Conservation (phyloP, 2,329 filamentous ascomycete genomes). For the Fusarium tuaranense region DNA sequence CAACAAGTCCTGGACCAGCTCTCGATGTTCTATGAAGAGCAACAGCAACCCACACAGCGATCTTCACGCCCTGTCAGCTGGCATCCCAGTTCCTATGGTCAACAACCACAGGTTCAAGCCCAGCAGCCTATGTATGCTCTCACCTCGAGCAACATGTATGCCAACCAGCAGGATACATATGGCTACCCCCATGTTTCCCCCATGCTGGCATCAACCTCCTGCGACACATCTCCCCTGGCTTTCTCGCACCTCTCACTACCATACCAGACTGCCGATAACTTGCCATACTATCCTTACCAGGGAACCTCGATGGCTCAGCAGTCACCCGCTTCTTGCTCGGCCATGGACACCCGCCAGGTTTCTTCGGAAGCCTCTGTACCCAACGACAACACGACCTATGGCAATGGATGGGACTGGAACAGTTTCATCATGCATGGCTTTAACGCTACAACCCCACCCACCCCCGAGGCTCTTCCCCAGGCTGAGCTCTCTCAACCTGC, state of each 20-base stretch:
- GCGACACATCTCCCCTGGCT: slow-evolving; percentile 67
- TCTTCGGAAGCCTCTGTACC: slow-evolving; percentile 48
- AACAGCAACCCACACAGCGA: slow-evolving; percentile 40
- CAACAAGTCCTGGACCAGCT: slow-evolving; percentile 62
- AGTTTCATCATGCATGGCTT: slow-evolving; percentile 59
- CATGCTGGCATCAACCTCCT: slow-evolving; percentile 67
- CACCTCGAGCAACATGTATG: slow-evolving; percentile 51
- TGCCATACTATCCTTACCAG: slow-evolving; percentile 55
- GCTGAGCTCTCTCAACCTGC: slow-evolving; percentile 61
- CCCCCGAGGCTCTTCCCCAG: slow-evolving; percentile 68
- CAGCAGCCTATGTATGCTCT: slow-evolving; percentile 55
- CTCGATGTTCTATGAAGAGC: slow-evolving; percentile 41
- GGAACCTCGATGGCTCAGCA: slow-evolving; percentile 52
- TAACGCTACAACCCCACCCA: slow-evolving; percentile 66
- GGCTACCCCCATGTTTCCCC: slow-evolving; percentile 60
- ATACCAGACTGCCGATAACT: slow-evolving; percentile 53
- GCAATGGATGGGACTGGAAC: slow-evolving; percentile 56
- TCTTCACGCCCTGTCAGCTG: slow-evolving; percentile 76
- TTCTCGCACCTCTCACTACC: slow-evolving; percentile 67
- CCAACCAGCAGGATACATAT: slow-evolving; percentile 57
- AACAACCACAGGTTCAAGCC: slow-evolving; percentile 52
- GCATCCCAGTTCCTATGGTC: slow-evolving; percentile 73
- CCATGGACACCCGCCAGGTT: slow-evolving; percentile 30
- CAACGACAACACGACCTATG: slow-evolving; percentile 24
- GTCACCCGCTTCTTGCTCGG: slow-evolving; percentile 43